These are phyloP conservation scores for Sistotremastrum niveocremeum DNA, from an alignment of 768 basidiomycete species.

Conservation along the genomic window DNA sequence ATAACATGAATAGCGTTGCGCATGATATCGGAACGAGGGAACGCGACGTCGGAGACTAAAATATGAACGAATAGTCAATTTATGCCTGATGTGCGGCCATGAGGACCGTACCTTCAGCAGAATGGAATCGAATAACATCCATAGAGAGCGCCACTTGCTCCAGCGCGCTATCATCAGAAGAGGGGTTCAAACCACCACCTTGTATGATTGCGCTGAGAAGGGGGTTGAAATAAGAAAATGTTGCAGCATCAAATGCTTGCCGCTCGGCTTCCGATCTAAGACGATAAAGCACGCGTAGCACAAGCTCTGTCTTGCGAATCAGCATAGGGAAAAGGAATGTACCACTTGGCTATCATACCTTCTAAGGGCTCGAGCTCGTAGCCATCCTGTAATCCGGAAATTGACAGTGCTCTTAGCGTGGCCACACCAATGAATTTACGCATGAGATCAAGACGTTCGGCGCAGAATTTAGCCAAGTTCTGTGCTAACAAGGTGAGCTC, in stretches of 20 bases:
- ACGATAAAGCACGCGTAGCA: constrained; percentile 77
- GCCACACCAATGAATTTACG: constrained; percentile 72
- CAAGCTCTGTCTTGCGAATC: constrained; percentile 35
- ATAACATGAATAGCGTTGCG: constrained; percentile 60
- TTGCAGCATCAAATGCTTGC: constrained; percentile 69
- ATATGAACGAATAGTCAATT: constrained; percentile 1
- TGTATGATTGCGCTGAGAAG: constrained; percentile 56
- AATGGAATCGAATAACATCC: constrained; percentile 58
- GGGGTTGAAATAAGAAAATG: constrained; percentile 71
- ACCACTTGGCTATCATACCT: constrained; percentile 23
- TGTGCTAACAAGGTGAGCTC: constrained; percentile 15
- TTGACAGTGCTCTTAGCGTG: constrained; percentile 58
- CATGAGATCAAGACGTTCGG: constrained; percentile 57
- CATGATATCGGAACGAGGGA: constrained; percentile 62
- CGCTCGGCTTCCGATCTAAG: constrained; percentile 73
- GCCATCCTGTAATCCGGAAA: constrained; percentile 56
- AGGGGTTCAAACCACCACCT: constrained; percentile 51
- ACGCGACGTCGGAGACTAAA: constrained; percentile 54
- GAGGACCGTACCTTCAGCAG: constrained; percentile 51
- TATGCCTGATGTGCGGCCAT: not conserved
- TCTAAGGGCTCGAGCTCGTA: constrained; percentile 58
- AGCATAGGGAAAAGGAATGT: not conserved
- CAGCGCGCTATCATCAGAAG: constrained; percentile 60
- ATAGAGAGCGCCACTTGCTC: constrained; percentile 69
- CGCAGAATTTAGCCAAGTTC: constrained; percentile 59